Evolutionary conservation across 2,329 filamentous ascomycete genomes (phyloP), one percentile per base, ranked within the genome.

Genomic region (Aspergillus sp.): DNA sequence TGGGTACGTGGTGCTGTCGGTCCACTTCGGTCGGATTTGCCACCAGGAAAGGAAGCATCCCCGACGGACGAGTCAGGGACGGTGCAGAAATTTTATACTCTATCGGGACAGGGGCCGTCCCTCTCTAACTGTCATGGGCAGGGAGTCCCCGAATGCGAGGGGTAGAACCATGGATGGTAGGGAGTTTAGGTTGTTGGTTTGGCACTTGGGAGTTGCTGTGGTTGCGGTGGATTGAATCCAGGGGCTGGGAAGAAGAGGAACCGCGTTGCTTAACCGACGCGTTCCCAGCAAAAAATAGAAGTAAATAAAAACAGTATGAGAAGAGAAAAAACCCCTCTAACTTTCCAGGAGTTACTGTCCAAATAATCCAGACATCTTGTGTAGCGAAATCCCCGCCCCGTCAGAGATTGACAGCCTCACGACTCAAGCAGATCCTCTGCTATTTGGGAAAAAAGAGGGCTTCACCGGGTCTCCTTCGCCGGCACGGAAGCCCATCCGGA

Each of bases 341-440:
- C 28, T 12, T 9, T 30, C 28, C 10, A 30, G 28, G 28, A 30
- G 28, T 30, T 12, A 30, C 28, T 5, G 32, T 13, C 39, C 39
- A 28, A 25, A 21, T 12, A n/a, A 25, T 25, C 25, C n/a, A 17
- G 39, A 43, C 41, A 21, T 19, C 45, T 10, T 13, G 15, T 23
- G 45, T 30, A 49, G 25, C 23, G 2, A 23, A 25, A 36, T 36
- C 32, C 13, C 47, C 47, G 15, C 23, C 47, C 47, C 25, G 47
- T 50, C 47, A 50, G 47, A 50, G n/a, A 50, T 50, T 50, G 47
- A 50, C 47, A 30, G n/a, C 47, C 25, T 50, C 45, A 15, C 45
- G 23, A 49, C 45, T 49, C 23, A 15, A 49, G 45, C 45, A 49
- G 45, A 49, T 49, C 45, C 45, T 50, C 47, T 28, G 32, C 25